phyloP scores from a whole-genome alignment of 352 stramenopile genomes.

The Hyaloperonospora arabidopsidis region DNA sequence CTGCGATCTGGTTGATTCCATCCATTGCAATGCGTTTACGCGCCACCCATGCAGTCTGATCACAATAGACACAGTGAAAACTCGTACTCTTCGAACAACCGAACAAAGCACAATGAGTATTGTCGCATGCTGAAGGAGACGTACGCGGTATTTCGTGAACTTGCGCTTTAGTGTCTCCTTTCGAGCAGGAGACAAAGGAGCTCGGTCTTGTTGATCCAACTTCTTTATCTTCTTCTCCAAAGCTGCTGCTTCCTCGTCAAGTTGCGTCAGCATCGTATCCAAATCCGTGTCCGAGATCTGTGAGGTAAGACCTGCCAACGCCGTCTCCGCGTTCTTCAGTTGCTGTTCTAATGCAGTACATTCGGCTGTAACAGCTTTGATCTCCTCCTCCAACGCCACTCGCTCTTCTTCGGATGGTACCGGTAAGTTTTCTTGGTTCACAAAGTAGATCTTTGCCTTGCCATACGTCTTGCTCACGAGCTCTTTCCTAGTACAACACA shows the following conservation, averaged over 20 bases:
- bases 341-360: slow-evolving; percentile 45
- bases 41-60: slow-evolving; percentile 57
- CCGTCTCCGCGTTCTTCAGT: slow-evolving; percentile 41
- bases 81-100: not conserved
- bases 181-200: slow-evolving; percentile 42
- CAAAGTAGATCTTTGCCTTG: slow-evolving; percentile 79
- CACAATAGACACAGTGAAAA: slow-evolving; percentile 1
- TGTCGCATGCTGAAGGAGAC: slow-evolving; percentile 1
- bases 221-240: slow-evolving; percentile 42
- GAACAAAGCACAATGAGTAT: slow-evolving; percentile 1
- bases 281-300: slow-evolving; percentile 67
- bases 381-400: slow-evolving; percentile 39
- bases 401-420: slow-evolving; percentile 44
- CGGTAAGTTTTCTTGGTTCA: slow-evolving; percentile 67
- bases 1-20: slow-evolving; percentile 65
- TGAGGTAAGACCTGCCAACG: slow-evolving; percentile 39
- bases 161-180: slow-evolving; percentile 62
- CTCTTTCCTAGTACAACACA: slow-evolving; percentile 37
- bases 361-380: slow-evolving; percentile 40
- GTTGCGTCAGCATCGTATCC: slow-evolving; percentile 34
- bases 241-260: slow-evolving; percentile 34
- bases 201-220: slow-evolving; percentile 35
- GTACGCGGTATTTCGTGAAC: slow-evolving; percentile 58
- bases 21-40: slow-evolving; percentile 77
- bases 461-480: slow-evolving; percentile 67